Evolutionary conservation across 305 asterid species (phyloP), one percentile per base, ranked within the genome.

Genomic region (Andrographis paniculata): DNA sequence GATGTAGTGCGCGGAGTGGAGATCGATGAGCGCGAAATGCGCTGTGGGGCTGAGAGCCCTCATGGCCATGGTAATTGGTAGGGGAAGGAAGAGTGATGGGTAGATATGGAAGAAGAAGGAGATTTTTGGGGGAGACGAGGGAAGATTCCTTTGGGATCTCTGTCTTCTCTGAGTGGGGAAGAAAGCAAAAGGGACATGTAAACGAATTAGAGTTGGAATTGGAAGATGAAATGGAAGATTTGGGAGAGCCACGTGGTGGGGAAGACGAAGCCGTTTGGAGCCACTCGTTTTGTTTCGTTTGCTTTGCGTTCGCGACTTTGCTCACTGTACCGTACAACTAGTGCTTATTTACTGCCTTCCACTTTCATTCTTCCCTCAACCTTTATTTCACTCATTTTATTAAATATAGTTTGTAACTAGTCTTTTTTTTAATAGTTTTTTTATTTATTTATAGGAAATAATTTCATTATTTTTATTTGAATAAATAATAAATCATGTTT

Each of bases 11-110:
- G 82, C 66, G 22, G 89, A 73, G 50, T 64, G 54, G 84, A 83
- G 60, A 71, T 86, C 95, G 36, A 81, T 81, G 58, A 86, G 64
- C 73, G 76, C 69, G 13, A 78, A 58, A 52, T 64, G 84, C n/a
- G n/a, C n/a, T n/a, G n/a, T n/a, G 40, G 95, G 76, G 72, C 59
- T 80, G 69, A 82, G 61, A 70, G 84, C 69, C 55, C 73, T 76
- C 99, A 91, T 1, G 24, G 56, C 69, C 56, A 38, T 52, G 42
- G 19, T 56, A 71, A 73, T 40, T 59, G 69, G 69, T 28, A 24
- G 30, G 4, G 4, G 30, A 24, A 8, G 30, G 30, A 8, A 3
- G 30, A 44, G 24, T 49, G 30, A 8, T 24, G 30, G 48, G 24
- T 49, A 45, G 71, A 46, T 28, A 9, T 38, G 7, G 48, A 31